phyloP scores from a whole-genome alignment of 2,329 filamentous ascomycete genomes.

The Exutisphaerella laricina region DNA sequence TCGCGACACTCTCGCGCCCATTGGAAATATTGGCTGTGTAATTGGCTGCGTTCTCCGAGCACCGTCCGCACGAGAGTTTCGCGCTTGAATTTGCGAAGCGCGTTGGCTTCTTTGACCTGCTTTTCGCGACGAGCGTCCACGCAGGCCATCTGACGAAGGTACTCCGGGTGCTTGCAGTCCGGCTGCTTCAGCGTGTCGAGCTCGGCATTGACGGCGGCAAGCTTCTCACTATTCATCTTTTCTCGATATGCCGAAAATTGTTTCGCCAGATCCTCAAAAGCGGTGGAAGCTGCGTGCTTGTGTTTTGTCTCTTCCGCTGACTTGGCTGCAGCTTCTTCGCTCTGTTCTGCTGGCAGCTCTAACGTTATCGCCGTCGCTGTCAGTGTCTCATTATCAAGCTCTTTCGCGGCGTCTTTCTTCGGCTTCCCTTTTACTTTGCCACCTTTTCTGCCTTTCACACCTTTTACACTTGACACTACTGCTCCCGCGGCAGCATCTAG shows the following conservation, averaged over 20 bases:
- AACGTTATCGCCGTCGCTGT: too few species aligned
- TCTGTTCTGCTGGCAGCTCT: constrained; percentile 19
- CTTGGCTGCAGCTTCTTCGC: constrained; percentile 37
- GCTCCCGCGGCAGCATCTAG: constrained; percentile 24
- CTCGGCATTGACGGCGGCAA: constrained; percentile 71
- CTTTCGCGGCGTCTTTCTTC: constrained; percentile 30
- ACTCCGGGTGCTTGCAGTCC: constrained; percentile 75
- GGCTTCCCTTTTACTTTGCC: constrained; percentile 20
- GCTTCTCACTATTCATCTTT: constrained; percentile 80
- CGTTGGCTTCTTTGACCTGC: constrained; percentile 70
- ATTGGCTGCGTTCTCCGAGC: constrained; percentile 75
- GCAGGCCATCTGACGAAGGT: constrained; percentile 81
- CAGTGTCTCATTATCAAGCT: constrained; percentile 15
- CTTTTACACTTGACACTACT: constrained; percentile 29
- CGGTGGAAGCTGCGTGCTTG: constrained; percentile 24
- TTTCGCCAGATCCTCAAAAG: constrained; percentile 69
- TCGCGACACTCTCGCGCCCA: constrained; percentile 77
- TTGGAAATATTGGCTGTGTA: constrained; percentile 88
- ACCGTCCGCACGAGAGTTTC: constrained; percentile 68
- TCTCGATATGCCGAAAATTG: constrained; percentile 84
- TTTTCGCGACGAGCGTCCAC: constrained; percentile 76
- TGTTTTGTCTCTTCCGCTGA: constrained; percentile 49
- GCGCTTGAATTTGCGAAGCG: constrained; percentile 66
- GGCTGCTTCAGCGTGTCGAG: constrained; percentile 55
- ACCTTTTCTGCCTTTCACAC: constrained; percentile 42